Evolutionary conservation across 768 basidiomycete species (phyloP).

Genomic region (Galerina sulciceps): DNA sequence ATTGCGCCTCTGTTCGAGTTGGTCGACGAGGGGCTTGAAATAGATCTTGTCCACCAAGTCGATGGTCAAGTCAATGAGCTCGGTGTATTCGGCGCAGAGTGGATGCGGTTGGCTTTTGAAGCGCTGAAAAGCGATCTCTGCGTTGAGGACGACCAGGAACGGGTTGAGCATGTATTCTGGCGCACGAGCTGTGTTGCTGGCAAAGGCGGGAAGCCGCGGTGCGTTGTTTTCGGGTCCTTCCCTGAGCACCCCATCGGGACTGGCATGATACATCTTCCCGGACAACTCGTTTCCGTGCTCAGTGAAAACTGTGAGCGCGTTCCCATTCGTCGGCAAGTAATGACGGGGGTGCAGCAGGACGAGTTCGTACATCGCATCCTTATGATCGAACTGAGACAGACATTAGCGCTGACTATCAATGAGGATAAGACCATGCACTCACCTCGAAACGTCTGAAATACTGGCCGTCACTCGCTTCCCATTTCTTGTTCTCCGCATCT

Average conservation of each 20-base stretch:
- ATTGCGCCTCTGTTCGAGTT: no score
- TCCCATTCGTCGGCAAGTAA: constrained; percentile 6
- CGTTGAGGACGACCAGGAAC: constrained; percentile 13
- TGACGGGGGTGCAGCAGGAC: constrained; percentile 8
- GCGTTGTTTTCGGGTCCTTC: not conserved
- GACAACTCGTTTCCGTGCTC: not conserved
- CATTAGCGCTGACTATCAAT: not conserved
- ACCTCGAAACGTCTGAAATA: constrained; percentile 6
- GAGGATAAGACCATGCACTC: not conserved
- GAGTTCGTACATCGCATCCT: constrained; percentile 11
- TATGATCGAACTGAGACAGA: not conserved
- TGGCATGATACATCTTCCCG: constrained; percentile 4
- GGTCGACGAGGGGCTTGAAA: not conserved
- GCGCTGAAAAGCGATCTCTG: constrained; percentile 8
- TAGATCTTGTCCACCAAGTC: constrained; percentile 13
- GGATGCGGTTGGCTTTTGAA: constrained; percentile 9
- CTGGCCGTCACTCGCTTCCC: not conserved
- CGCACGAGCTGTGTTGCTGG: not conserved
- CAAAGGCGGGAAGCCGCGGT: constrained; percentile 1
- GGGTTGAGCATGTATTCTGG: constrained; percentile 4
- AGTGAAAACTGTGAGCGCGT: constrained; percentile 3
- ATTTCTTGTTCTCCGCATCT: constrained; percentile 4
- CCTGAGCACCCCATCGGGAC: constrained; percentile 7
- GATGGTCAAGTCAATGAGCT: constrained; percentile 14
- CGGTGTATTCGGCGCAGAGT: constrained; percentile 1